These are phyloP conservation scores for Phytophthora kernoviae DNA, from an alignment of 352 stramenopile species.

Conservation along the genomic window DNA sequence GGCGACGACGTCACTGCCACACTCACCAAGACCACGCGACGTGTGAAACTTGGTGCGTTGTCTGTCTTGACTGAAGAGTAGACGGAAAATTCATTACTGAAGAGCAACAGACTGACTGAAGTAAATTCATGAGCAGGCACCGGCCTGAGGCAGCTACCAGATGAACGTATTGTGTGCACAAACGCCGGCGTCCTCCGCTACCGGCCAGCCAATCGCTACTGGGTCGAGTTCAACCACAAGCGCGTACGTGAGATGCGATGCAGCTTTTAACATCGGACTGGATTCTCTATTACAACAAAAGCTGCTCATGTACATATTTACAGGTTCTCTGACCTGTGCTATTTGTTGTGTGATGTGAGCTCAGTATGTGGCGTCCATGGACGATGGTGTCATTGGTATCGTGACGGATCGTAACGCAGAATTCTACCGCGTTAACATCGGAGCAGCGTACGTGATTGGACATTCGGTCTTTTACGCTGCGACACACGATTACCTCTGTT, in stretches of 20 bases:
- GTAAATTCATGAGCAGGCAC: slow-evolving; percentile 38
- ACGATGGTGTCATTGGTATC: slow-evolving; percentile 94
- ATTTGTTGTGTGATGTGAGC: slow-evolving; percentile 5
- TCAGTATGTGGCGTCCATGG: slow-evolving; percentile 76
- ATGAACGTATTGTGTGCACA: slow-evolving; percentile 74
- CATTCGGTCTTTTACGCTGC: too few species aligned
- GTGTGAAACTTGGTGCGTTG: slow-evolving; percentile 68
- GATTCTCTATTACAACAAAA: too few species aligned
- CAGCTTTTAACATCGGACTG: too few species aligned
- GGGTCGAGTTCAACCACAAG: slow-evolving; percentile 90
- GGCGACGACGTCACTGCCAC: slow-evolving; percentile 81
- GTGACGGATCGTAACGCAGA: slow-evolving; percentile 94
- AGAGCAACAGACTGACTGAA: slow-evolving; percentile 2
- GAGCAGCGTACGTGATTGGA: slow-evolving; percentile 84
- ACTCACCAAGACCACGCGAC: slow-evolving; percentile 74
- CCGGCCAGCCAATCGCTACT: slow-evolving; percentile 87
- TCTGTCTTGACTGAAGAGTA: not conserved
- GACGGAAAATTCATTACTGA: not conserved
- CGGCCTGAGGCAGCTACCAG: slow-evolving; percentile 58
- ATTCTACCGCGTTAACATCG: slow-evolving; percentile 96
- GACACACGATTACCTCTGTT: too few species aligned
- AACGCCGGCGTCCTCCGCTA: slow-evolving; percentile 88
- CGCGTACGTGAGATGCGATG: slow-evolving; percentile 49
- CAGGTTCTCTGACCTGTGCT: slow-evolving; percentile 6
- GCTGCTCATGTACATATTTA: not conserved